These are phyloP conservation scores for Colletotrichum sp. DNA, from an alignment of 2,329 filamentous ascomycete genomes.

Conservation along the genomic window DNA sequence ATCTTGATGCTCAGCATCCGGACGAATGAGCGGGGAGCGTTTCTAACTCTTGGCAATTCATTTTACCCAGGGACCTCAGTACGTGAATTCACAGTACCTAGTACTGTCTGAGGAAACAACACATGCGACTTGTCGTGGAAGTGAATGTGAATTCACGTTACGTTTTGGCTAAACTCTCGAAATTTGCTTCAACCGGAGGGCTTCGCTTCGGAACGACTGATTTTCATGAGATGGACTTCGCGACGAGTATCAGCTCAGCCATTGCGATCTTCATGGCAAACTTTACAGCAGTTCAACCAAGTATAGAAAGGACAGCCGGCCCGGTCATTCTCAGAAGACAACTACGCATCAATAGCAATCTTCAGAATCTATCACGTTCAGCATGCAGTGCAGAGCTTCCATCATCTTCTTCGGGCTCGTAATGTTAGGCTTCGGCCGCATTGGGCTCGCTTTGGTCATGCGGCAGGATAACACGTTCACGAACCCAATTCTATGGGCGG, in stretches of 20 bases:
- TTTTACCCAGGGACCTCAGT: not conserved
- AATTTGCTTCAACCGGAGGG: not conserved
- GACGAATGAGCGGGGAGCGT: not conserved
- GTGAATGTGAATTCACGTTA: not conserved
- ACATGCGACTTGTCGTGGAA: not conserved
- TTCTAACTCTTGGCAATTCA: not conserved
- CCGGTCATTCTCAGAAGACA: not conserved
- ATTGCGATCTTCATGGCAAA: not conserved
- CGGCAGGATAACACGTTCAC: constrained; percentile 31
- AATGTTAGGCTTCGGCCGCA: not conserved
- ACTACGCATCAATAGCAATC: not conserved
- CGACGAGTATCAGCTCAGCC: rapidly evolving
- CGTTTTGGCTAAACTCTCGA: not conserved
- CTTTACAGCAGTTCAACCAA: rapidly evolving
- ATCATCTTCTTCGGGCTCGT: not conserved
- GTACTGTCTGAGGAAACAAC: not conserved
- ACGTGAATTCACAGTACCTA: not conserved
- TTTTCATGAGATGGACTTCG: not conserved
- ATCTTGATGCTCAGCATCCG: not conserved
- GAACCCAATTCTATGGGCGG: constrained; percentile 56
- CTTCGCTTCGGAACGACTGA: not conserved
- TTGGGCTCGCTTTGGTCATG: not conserved
- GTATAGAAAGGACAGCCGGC: not conserved
- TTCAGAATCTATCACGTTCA: not conserved
- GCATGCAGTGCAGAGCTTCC: not conserved